phyloP scores from a whole-genome alignment of 2,329 filamentous ascomycete genomes.

The Drechslera avenae region DNA sequence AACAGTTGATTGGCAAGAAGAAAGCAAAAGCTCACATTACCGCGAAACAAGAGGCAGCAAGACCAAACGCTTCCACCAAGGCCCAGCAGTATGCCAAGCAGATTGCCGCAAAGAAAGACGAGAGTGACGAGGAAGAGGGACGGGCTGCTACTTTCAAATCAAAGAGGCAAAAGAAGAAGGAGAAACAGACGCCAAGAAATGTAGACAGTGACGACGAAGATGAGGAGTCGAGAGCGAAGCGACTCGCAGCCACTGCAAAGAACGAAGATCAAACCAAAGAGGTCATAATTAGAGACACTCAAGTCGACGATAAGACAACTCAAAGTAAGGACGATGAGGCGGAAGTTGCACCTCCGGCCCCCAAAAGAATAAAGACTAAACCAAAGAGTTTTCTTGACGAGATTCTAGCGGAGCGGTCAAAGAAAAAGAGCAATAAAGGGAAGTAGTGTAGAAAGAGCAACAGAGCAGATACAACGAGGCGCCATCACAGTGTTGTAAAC shows the following conservation, averaged over 20 bases:
- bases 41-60: constrained; percentile 29
- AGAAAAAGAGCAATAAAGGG: constrained; percentile 55
- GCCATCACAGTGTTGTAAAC: background rate
- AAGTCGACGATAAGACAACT: constrained; percentile 1
- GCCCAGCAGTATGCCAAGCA: constrained; percentile 32
- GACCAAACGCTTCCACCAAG: constrained; percentile 30
- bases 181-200: constrained; percentile 9
- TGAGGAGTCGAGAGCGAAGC: constrained; percentile 14
- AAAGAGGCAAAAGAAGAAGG: constrained; percentile 33
- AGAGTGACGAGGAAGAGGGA: constrained; percentile 49
- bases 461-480: no score
- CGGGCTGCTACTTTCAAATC: constrained; percentile 43
- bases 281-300: background rate
- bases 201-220: constrained; percentile 21
- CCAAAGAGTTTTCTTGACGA: constrained; percentile 62
- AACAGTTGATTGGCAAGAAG: constrained; percentile 51
- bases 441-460: background rate
- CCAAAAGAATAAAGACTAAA: constrained; percentile 37
- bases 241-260: background rate
- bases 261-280: background rate
- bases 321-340: constrained; percentile 13
- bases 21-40: constrained; percentile 44
- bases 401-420: constrained; percentile 54
- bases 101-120: constrained; percentile 27
- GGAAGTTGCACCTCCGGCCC: constrained; percentile 15